phyloP scores from a whole-genome alignment of 345 rosid genomes.

The Ceriops zippeliana region DNA sequence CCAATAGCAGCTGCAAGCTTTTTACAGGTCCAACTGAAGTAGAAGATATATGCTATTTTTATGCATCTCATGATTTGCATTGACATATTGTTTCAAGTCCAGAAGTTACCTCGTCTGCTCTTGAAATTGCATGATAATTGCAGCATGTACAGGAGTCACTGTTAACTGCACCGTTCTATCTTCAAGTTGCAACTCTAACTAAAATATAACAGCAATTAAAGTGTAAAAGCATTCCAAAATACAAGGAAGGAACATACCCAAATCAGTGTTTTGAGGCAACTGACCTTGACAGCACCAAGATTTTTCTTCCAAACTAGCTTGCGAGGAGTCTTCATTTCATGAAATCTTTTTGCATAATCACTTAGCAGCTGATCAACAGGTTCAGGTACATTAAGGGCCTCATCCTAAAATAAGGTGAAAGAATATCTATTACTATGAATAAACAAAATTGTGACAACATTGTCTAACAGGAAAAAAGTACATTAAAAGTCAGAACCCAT shows the following conservation, averaged over 20 bases:
- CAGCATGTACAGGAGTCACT: conserved; percentile 86
- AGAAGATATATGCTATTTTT: conserved; percentile 15
- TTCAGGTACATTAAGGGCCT: conserved; percentile 64
- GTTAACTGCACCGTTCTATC: conserved; percentile 72
- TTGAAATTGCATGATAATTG: conserved; percentile 91
- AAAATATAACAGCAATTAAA: conserved; percentile 10
- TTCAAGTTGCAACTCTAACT: conserved; percentile 95
- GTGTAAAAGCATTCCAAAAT: conserved; percentile 2
- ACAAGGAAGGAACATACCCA: not conserved
- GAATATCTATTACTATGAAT: not conserved
- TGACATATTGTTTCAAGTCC: conserved; percentile 8
- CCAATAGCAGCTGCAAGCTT: conserved; percentile 70
- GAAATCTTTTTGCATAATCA: conserved; percentile 76
- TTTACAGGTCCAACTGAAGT: conserved; percentile 73
- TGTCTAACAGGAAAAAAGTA: not conserved
- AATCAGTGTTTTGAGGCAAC: conserved; percentile 16
- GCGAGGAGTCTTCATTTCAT: conserved; percentile 89
- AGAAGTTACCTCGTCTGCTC: conserved; percentile 62
- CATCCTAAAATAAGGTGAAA: conserved; percentile 57
- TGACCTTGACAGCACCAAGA: conserved; percentile 91
- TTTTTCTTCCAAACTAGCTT: conserved; percentile 96
- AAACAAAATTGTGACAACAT: not conserved
- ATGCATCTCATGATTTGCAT: not conserved
- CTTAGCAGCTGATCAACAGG: conserved; percentile 67
- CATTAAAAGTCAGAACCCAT: too few relatives aligned